A percentile compares a stretch with the other conserved stretches of the same genome.
These are phyloP conservation scores for Pseudoturritis turrita DNA, from an alignment of 345 rosid species.

Conservation along the genomic window DNA sequence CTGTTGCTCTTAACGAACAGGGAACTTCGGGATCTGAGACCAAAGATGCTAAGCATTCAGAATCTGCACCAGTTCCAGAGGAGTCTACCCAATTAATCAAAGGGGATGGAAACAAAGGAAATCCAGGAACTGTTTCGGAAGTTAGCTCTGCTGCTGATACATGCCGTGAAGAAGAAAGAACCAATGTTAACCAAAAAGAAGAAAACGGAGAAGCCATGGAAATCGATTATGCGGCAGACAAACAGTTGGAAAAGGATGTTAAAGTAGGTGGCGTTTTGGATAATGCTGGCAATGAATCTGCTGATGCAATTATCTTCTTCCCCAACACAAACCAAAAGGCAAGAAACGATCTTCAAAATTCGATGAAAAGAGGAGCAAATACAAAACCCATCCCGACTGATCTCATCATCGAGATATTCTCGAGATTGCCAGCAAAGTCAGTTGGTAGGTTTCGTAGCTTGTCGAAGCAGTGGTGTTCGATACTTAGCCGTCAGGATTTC, in stretches of 20 bases:
- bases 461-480: no score
- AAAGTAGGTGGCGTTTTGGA: constrained; percentile 27
- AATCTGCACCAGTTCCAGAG: constrained; percentile 6
- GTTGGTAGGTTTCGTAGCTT: no score
- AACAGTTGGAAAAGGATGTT: constrained; percentile 30
- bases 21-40: not conserved
- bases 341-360: no score
- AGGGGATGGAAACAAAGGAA: not conserved
- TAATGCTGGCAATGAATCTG: constrained; percentile 32
- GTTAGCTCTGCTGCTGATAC: constrained; percentile 7
- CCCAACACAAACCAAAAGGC: no score
- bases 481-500: no score
- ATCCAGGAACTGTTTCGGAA: constrained; percentile 4
- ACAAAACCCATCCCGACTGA: no score
- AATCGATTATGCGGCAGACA: constrained; percentile 44
- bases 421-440: no score
- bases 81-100: not conserved
- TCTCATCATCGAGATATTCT: no score
- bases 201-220: constrained; percentile 47
- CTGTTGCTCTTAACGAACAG: not conserved
- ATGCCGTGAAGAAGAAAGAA: constrained; percentile 21
- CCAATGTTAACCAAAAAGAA: constrained; percentile 26
- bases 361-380: no score
- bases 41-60: not conserved
- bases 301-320: constrained; percentile 31